These are phyloP conservation scores for Diversispora epigaea DNA, from an alignment of 192 early-diverging fungal species.

Conservation along the genomic window DNA sequence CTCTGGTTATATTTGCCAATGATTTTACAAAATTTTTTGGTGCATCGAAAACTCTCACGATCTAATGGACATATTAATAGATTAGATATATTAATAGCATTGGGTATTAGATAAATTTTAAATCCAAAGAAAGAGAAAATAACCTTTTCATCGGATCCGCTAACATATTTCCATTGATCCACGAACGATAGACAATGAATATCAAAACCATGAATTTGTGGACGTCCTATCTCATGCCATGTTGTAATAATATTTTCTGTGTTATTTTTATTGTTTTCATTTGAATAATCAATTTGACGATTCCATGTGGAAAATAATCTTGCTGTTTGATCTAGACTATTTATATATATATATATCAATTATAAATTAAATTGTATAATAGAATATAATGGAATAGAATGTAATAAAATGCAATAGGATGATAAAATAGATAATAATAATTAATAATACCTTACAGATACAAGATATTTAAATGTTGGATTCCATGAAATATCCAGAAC, in stretches of 20 bases:
- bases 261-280: conserved; percentile 32
- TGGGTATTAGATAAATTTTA: not conserved
- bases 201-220: conserved; percentile 97
- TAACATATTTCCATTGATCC: conserved; percentile 70
- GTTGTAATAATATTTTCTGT: conserved; percentile 35
- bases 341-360: not conserved
- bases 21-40: conserved; percentile 74
- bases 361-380: not conserved
- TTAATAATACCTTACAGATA: conserved; percentile 62
- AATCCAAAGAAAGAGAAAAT: not conserved
- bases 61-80: conserved; percentile 37
- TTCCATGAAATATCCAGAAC: conserved; percentile 87
- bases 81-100: not conserved
- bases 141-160: conserved; percentile 93
- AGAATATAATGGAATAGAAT: not conserved
- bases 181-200: conserved; percentile 83
- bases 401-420: not conserved
- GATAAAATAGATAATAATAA: not conserved
- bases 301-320: conserved; percentile 79
- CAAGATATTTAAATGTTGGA: conserved; percentile 65
- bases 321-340: conserved; percentile 83
- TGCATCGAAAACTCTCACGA: conserved; percentile 85
- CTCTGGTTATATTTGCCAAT: conserved; percentile 53
- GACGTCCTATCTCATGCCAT: conserved; percentile 92
- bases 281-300: not conserved